Evolutionary conservation across 305 asterid species (phyloP).

Genomic region (Striga hermonthica): DNA sequence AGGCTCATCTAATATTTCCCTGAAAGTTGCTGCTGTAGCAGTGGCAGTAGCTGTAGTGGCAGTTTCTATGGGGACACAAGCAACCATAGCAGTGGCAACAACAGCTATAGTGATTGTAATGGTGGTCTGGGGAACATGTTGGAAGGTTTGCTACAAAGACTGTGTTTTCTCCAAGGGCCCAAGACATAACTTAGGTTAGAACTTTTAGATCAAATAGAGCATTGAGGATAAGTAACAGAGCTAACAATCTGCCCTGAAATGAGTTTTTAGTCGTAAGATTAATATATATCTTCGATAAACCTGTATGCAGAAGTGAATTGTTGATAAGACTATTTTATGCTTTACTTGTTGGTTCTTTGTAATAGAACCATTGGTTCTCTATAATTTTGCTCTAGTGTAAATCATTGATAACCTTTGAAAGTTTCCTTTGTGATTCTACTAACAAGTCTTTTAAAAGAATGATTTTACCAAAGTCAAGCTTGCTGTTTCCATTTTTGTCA

Average conservation of each 20-base stretch:
- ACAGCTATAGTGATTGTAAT: slow-evolving; percentile 62
- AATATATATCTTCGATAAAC: slow-evolving; percentile 27
- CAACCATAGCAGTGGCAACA: slow-evolving; percentile 71
- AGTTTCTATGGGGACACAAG: slow-evolving; percentile 58
- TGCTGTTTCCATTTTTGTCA: slow-evolving; percentile 1
- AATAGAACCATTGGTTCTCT: slow-evolving; percentile 21
- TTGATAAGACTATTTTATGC: slow-evolving; percentile 24
- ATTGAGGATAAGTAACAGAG: slow-evolving; percentile 35
- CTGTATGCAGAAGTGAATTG: slow-evolving; percentile 10
- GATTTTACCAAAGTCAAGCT: slow-evolving; percentile 2
- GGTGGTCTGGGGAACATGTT: slow-evolving; percentile 67
- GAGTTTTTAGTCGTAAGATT: slow-evolving; percentile 26
- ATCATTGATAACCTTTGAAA: slow-evolving; percentile 15
- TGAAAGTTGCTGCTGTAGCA: slow-evolving; percentile 72
- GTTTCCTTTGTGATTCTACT: slow-evolving; percentile 21
- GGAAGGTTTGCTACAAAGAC: slow-evolving; percentile 57
- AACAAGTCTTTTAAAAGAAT: slow-evolving; percentile 11
- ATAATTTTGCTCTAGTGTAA: slow-evolving; percentile 13
- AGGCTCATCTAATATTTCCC: slow-evolving; percentile 60
- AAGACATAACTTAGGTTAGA: slow-evolving; percentile 84
- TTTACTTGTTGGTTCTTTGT: slow-evolving; percentile 21
- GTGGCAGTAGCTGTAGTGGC: slow-evolving; percentile 79
- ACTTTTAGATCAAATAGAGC: slow-evolving; percentile 45
- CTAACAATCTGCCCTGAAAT: slow-evolving; percentile 27
- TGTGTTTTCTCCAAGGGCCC: slow-evolving; percentile 65